Evolutionary conservation across 106 monocot genomes (phyloP).

Genomic region (Narthecium ossifragum): DNA sequence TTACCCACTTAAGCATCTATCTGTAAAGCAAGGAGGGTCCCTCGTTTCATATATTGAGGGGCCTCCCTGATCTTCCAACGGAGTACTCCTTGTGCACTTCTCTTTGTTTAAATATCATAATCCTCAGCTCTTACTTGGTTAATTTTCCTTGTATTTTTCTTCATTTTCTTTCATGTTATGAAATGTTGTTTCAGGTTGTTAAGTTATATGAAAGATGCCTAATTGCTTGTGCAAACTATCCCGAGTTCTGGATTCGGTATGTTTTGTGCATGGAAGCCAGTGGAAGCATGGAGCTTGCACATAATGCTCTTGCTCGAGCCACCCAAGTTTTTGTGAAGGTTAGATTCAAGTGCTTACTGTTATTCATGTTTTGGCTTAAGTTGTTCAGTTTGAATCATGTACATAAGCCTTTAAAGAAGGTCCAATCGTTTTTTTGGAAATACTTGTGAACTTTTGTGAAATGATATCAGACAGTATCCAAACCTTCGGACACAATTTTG

Average conservation of each 20-base stretch:
- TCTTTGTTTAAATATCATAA: conserved; percentile 38
- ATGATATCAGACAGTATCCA: too few species aligned
- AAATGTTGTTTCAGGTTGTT: conserved; percentile 76
- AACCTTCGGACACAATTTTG: too few species aligned
- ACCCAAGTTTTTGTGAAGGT: conserved; percentile 99
- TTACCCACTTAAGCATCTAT: conserved; percentile 92
- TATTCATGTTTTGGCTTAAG: too few species aligned
- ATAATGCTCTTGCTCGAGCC: conserved; percentile 94
- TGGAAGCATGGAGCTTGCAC: conserved; percentile 92
- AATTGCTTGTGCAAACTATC: conserved; percentile 98
- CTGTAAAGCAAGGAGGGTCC: conserved; percentile 73
- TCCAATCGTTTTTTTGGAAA: too few species aligned
- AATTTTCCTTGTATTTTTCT: conserved; percentile 3
- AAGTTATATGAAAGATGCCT: conserved; percentile 96
- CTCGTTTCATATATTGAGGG: conserved; percentile 73
- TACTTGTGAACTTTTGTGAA: too few species aligned
- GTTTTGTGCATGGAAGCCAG: conserved; percentile 81
- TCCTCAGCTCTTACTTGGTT: conserved; percentile 17
- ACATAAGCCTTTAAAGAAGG: too few species aligned
- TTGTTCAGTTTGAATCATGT: too few species aligned
- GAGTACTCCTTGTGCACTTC: conserved; percentile 87
- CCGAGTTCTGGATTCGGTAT: conserved; percentile 95
- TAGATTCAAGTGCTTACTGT: too few species aligned
- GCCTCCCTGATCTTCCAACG: conserved; percentile 82
- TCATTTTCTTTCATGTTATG: conserved; percentile 5